phyloP scores from a whole-genome alignment of 345 rosid species.

The Gossypium anomalum region DNA sequence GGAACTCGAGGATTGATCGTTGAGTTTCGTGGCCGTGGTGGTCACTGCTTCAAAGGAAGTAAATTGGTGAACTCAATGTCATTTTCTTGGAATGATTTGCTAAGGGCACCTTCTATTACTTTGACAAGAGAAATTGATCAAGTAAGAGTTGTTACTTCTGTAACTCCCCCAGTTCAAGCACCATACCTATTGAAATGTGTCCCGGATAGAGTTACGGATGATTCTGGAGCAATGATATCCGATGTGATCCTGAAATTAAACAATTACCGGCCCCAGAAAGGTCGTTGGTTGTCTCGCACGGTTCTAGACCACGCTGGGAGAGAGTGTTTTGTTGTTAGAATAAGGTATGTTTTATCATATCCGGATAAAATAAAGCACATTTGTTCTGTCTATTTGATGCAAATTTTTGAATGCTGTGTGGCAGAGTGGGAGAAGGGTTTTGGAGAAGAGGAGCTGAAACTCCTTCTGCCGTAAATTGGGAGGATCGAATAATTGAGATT shows the following conservation, averaged over 20 bases:
- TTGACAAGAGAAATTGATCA: conserved; percentile 46
- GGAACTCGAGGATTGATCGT: conserved; percentile 60
- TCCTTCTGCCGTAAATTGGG: conserved; percentile 63
- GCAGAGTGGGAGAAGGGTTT: conserved; percentile 73
- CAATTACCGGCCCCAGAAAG: conserved; percentile 71
- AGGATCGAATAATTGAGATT: conserved; percentile 68
- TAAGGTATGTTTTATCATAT: conserved; percentile 40
- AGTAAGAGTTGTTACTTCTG: conserved; percentile 48
- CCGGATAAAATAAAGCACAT: not conserved
- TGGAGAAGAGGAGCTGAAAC: conserved; percentile 86
- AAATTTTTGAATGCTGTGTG: conserved; percentile 33
- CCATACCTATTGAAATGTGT: conserved; percentile 81
- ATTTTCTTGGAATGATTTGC: conserved; percentile 74
- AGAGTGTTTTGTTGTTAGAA: conserved; percentile 74
- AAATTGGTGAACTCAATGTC: conserved; percentile 30
- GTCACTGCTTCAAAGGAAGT: conserved; percentile 41
- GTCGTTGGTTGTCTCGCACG: conserved; percentile 90
- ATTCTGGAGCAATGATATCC: conserved; percentile 90
- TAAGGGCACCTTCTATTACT: conserved; percentile 60
- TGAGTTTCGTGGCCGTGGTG: conserved; percentile 43
- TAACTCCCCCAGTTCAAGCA: conserved; percentile 88
- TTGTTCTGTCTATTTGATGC: not conserved
- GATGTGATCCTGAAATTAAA: conserved; percentile 69
- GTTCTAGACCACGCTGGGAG: conserved; percentile 89
- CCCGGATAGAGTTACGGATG: conserved; percentile 86